A percentile compares a stretch with the other conserved stretches of the same genome.
phyloP scores from a whole-genome alignment of 2,329 filamentous ascomycete species.

The Geoglossum cookeanum region DNA sequence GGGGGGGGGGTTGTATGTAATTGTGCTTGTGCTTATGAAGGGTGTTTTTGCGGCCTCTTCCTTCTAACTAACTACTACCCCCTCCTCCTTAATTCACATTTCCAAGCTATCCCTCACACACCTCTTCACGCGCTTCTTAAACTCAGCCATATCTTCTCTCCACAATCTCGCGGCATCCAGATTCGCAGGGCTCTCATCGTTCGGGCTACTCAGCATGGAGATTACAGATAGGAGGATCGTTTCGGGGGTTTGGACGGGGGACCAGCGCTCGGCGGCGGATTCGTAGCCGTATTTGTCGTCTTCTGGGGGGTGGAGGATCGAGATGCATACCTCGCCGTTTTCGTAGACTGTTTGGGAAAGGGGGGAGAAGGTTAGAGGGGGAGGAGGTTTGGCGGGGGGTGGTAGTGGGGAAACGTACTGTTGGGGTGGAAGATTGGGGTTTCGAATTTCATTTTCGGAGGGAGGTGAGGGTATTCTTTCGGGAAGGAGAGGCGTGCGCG shows the following conservation, averaged over 20 bases:
- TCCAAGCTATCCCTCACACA: slow-evolving; percentile 70
- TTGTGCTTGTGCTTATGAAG: no score
- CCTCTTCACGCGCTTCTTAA: slow-evolving; percentile 56
- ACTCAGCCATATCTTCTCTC: slow-evolving; percentile 62
- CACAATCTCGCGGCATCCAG: slow-evolving; percentile 80
- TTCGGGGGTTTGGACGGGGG: slow-evolving; percentile 83
- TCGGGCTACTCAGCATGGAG: slow-evolving; percentile 77
- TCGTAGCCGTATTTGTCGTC: slow-evolving; percentile 94
- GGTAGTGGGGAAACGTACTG: slow-evolving; percentile 27
- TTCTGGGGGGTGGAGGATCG: slow-evolving; percentile 85
- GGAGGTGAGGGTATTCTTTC: slow-evolving; percentile 64
- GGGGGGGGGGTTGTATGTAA: no score
- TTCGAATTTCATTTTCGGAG: slow-evolving; percentile 77
- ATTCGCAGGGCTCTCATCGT: slow-evolving; percentile 90
- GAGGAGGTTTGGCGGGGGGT: not conserved
- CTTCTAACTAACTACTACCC: not conserved
- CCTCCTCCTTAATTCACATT: not conserved
- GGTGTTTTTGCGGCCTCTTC: no score
- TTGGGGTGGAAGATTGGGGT: slow-evolving; percentile 86
- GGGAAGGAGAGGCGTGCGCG: slow-evolving; percentile 72
- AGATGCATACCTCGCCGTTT: slow-evolving; percentile 82
- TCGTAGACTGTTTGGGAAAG: slow-evolving; percentile 42
- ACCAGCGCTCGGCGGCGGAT: slow-evolving; percentile 76
- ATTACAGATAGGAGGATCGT: slow-evolving; percentile 86
- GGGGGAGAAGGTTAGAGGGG: slow-evolving; percentile 4